Conservation (phyloP, 257 asterid species). For the Solanum megistacrolobum region DNA sequence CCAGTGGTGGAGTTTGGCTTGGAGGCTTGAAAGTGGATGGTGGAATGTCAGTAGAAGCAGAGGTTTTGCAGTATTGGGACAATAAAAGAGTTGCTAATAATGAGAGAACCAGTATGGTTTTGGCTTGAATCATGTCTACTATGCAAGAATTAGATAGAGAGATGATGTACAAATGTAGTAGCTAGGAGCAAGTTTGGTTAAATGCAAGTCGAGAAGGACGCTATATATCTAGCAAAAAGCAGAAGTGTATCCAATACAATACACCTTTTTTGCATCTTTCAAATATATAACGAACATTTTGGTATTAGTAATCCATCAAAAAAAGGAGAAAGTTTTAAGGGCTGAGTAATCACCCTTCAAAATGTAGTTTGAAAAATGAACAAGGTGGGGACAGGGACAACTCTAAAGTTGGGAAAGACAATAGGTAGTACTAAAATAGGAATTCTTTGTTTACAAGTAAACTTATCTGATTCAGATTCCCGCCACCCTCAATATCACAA, state of each 20-base stretch:
- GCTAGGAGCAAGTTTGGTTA: background rate
- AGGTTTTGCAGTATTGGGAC: background rate
- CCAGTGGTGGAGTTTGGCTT: background rate
- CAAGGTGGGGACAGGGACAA: conserved; percentile 1
- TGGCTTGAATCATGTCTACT: background rate
- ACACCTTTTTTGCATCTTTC: background rate
- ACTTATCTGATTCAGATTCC: background rate
- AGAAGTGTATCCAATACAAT: background rate
- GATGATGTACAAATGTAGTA: background rate
- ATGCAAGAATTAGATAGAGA: background rate
- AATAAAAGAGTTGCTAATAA: background rate
- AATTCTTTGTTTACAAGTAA: background rate
- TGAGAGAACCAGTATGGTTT: background rate
- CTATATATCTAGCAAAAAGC: background rate
- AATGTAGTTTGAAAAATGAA: background rate
- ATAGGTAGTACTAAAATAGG: background rate
- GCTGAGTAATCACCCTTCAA: background rate
- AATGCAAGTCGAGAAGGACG: background rate
- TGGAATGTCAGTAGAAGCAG: background rate
- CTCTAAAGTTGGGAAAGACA: background rate
- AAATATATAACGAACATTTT: background rate
- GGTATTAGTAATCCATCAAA: background rate
- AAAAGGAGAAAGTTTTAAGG: background rate
- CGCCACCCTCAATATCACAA: background rate
- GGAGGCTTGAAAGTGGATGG: background rate